phyloP scores from a whole-genome alignment of 345 rosid species.

The Hibiscus mutabilis region DNA sequence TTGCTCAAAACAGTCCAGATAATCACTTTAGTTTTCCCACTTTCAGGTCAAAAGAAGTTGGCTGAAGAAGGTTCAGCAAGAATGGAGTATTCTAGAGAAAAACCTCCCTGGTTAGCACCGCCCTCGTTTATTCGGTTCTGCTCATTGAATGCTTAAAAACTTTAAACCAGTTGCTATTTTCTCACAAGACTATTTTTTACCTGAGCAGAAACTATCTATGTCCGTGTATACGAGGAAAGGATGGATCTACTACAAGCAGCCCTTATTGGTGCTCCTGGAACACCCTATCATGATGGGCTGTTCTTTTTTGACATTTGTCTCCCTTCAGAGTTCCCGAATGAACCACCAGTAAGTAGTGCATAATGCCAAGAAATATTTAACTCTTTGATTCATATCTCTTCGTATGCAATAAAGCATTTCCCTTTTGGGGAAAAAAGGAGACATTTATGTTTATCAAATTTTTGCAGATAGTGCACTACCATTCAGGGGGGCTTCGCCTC shows the following conservation, averaged over 20 bases:
- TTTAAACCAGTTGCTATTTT: not conserved
- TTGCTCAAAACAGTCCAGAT: not conserved
- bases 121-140: not conserved
- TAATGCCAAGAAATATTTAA: not conserved
- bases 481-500: slow-evolving; percentile 78
- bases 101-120: slow-evolving; percentile 65
- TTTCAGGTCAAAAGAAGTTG: slow-evolving; percentile 58
- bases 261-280: slow-evolving; percentile 75
- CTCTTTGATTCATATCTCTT: not conserved
- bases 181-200: not conserved
- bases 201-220: slow-evolving; percentile 66
- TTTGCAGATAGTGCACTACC: slow-evolving; percentile 74
- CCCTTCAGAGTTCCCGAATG: slow-evolving; percentile 78
- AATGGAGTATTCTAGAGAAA: slow-evolving; percentile 72
- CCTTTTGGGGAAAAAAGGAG: not conserved
- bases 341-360: slow-evolving; percentile 83
- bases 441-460: not conserved
- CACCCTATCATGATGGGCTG: slow-evolving; percentile 89
- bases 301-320: slow-evolving; percentile 88
- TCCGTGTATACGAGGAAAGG: slow-evolving; percentile 76
- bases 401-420: not conserved
- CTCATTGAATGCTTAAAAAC: not conserved
- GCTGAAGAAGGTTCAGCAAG: slow-evolving; percentile 87
- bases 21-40: not conserved
- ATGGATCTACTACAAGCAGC: slow-evolving; percentile 85